These are phyloP conservation scores for Blattamonas nauphoetae DNA, from an alignment of 78 protist genomes.

Conservation along the genomic window DNA sequence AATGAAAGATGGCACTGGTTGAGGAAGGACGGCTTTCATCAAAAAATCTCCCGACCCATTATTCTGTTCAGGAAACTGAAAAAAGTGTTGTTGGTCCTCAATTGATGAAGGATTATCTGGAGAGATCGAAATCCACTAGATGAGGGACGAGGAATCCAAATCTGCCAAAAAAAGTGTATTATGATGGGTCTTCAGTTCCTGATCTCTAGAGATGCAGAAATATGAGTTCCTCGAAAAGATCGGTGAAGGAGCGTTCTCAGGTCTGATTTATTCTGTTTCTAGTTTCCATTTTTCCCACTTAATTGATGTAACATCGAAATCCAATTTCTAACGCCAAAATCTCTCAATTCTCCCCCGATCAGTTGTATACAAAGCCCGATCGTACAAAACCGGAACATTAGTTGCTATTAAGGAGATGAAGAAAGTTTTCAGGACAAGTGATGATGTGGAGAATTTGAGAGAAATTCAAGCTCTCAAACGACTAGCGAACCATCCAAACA, in stretches of 20 bases:
- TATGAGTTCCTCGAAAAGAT: slow-evolving; percentile 54
- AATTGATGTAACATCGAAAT: not conserved
- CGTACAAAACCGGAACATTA: slow-evolving; percentile 27
- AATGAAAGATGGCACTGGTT: too few relatives aligned
- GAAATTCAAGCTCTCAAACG: slow-evolving; percentile 79
- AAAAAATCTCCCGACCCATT: too few relatives aligned
- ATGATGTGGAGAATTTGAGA: slow-evolving; percentile 48
- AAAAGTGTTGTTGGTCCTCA: too few relatives aligned
- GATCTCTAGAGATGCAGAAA: too few relatives aligned
- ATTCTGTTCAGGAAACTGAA: too few relatives aligned
- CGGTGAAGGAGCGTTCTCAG: slow-evolving; percentile 83
- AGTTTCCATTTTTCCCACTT: not conserved
- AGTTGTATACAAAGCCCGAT: slow-evolving; percentile 73
- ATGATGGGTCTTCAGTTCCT: too few relatives aligned
- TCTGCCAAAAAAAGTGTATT: too few relatives aligned
- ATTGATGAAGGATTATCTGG: too few relatives aligned
- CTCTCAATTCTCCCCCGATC: not conserved
- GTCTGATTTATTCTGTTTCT: not conserved
- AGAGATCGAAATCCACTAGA: too few relatives aligned
- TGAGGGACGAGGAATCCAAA: too few relatives aligned
- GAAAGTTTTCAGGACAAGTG: slow-evolving; percentile 36
- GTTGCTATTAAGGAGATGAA: slow-evolving; percentile 80
- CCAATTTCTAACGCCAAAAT: not conserved
- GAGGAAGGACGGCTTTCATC: too few relatives aligned
- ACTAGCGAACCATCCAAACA: slow-evolving; percentile 61